A percentile compares a stretch with the other conserved stretches of the same genome.
Evolutionary conservation across 2,329 filamentous ascomycete genomes (phyloP).

Genomic region (Penicillium sp.): DNA sequence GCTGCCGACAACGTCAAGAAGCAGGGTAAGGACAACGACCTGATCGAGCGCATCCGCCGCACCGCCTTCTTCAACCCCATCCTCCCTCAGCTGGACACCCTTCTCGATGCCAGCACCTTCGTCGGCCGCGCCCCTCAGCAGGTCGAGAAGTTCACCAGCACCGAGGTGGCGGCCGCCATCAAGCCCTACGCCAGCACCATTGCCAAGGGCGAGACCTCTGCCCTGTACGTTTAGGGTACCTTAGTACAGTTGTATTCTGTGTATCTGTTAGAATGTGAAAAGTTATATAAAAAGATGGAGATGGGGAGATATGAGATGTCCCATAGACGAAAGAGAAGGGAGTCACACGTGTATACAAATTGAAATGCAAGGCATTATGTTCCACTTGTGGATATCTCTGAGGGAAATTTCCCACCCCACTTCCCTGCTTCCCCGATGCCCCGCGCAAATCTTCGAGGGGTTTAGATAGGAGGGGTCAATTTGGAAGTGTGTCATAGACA

Average conservation of each 20-base stretch:
- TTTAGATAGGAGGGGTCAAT: constrained; percentile 3
- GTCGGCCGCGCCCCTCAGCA: constrained; percentile 57
- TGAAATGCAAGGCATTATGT: not conserved
- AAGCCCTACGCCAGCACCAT: constrained; percentile 47
- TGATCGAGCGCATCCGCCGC: constrained; percentile 73
- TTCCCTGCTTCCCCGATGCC: constrained; percentile 15
- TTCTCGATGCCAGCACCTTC: constrained; percentile 65
- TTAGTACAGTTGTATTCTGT: not conserved
- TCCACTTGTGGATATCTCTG: not conserved
- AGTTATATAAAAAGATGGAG: constrained; percentile 9
- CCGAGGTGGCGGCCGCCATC: constrained; percentile 51
- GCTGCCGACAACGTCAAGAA: constrained; percentile 70
- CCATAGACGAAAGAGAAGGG: not conserved
- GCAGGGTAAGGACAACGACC: constrained; percentile 73
- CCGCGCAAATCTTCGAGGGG: constrained; percentile 7
- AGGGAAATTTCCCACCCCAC: constrained; percentile 7
- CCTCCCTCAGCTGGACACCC: constrained; percentile 64
- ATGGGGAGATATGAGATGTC: not conserved
- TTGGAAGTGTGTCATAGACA: not conserved
- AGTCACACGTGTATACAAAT: not conserved
- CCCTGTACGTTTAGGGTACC: constrained; percentile 41
- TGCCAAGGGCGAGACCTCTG: constrained; percentile 38
- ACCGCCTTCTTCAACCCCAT: constrained; percentile 73
- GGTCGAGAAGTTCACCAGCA: constrained; percentile 54
- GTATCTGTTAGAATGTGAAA: not conserved